phyloP scores from a whole-genome alignment of 2,329 filamentous ascomycete genomes.

The Penicillium brasilianum region DNA sequence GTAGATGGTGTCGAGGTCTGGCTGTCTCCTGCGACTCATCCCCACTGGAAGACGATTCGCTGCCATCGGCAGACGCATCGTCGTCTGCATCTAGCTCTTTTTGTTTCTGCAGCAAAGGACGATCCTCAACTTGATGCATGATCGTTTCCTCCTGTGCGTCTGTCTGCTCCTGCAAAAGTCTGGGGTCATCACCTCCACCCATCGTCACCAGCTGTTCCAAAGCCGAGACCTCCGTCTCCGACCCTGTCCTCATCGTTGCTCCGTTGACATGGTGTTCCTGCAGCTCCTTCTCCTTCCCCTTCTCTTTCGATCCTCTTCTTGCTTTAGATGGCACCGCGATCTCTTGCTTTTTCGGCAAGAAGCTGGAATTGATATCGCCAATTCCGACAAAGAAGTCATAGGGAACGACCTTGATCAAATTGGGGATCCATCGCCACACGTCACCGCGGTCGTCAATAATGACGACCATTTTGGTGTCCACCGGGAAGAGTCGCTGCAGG shows the following conservation, averaged over 20 bases:
- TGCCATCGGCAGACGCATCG: slow-evolving; percentile 62
- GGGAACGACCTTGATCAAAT: slow-evolving; percentile 90
- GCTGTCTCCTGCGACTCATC: slow-evolving; percentile 46
- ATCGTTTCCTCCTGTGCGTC: slow-evolving; percentile 86
- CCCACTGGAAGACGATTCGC: slow-evolving; percentile 50
- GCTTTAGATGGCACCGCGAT: slow-evolving; percentile 54
- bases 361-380: slow-evolving; percentile 98
- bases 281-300: slow-evolving; percentile 33
- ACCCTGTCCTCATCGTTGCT: slow-evolving; percentile 31
- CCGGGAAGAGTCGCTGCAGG: slow-evolving; percentile 87
- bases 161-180: slow-evolving; percentile 73
- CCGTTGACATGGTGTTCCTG: slow-evolving; percentile 42
- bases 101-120: slow-evolving; percentile 89
- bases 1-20: slow-evolving; percentile 70
- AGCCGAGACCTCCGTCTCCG: slow-evolving; percentile 56
- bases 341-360: slow-evolving; percentile 77
- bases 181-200: slow-evolving; percentile 71
- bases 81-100: slow-evolving; percentile 87
- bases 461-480: slow-evolving; percentile 98
- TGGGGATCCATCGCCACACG: slow-evolving; percentile 92
- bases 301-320: slow-evolving; percentile 34
- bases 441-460: slow-evolving; percentile 98
- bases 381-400: slow-evolving; percentile 99
- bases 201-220: slow-evolving; percentile 79
- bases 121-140: slow-evolving; percentile 84